Base-by-base conservation (phyloP, 2,329 filamentous ascomycete genomes). In the Cladosporium velox region DNA sequence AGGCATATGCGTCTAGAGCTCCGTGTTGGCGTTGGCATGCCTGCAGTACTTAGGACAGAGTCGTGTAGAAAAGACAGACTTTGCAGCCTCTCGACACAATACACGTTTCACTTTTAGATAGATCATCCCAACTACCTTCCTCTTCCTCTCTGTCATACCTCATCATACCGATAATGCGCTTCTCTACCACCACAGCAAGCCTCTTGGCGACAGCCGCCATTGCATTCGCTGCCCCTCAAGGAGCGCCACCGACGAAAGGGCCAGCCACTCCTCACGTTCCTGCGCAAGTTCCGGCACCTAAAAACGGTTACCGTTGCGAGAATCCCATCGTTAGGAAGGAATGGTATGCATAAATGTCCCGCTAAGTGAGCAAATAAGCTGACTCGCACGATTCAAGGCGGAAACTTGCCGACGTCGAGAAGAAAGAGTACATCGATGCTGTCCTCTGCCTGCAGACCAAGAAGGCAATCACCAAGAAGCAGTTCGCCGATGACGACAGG, bases 391-490 rank as follows among this genome's bases (percentile, higher is more conserved):
- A 2, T 11, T n/a, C 12, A 18, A 61, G 72, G 72, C 67, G 71
- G 26, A 68, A 60, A 7, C 59, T 73, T 14, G 64, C 65, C 26
- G 52, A 30, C 2, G 41, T 32, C 4, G 68, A 73, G 41, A 70
- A 73, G 61, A 59, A 68, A 44, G 59, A 64, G 24, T 73, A 74
- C 67, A 68, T 73, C 34, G 67, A 63, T 21, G 68, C 72, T 32
- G 71, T 73, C 7, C 71, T 69, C 15, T 73, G 73, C 34, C 67
- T 75, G 11, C 64, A 66, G 3, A 65, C 64, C 12, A 62, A 67
- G 14, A 26, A 44, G 15, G 68, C 69, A 10, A 74, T 72, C 30
- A 65, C 58, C 6, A 66, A 72, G 1, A 51, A 62, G 24, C 62
- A 62, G 8, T 51, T 61, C 21, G 65, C 44, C 51, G 68, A 67